These are phyloP conservation scores for Leavenworthia alabamica DNA, from an alignment of 345 rosid genomes.

Conservation along the genomic window DNA sequence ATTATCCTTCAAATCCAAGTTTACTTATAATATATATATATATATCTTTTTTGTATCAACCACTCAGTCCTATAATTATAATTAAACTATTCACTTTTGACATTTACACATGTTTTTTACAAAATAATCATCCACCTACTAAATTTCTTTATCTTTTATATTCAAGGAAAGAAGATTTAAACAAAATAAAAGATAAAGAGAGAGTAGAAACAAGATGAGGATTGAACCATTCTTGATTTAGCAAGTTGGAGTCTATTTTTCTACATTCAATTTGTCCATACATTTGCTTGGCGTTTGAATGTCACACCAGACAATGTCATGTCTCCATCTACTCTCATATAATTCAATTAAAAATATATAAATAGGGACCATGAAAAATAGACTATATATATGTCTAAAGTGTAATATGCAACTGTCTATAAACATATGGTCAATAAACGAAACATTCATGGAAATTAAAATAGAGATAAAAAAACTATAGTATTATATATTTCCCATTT, in stretches of 20 bases:
- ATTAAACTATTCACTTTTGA: not conserved
- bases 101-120: not conserved
- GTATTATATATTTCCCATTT: not conserved
- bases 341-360: not conserved
- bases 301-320: constrained; percentile 23
- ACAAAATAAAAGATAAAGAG: not conserved
- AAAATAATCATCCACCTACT: not conserved
- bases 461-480: not conserved
- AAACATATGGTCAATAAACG: too few relatives aligned
- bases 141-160: not conserved
- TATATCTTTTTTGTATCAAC: too few relatives aligned
- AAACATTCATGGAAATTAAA: not conserved
- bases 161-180: not conserved
- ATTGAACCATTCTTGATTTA: constrained; percentile 11
- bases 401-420: not conserved
- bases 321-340: constrained; percentile 24
- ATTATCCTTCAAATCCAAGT: constrained; percentile 18
- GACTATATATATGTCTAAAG: not conserved
- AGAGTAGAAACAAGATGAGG: not conserved
- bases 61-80: not conserved
- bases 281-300: constrained; percentile 14
- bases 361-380: constrained; percentile 10
- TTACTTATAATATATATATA: not conserved
- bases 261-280: constrained; percentile 12
- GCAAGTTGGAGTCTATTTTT: constrained; percentile 10